Evolutionary conservation across 139 green algal genomes (phyloP).

Genomic region (Closterium sp.): DNA sequence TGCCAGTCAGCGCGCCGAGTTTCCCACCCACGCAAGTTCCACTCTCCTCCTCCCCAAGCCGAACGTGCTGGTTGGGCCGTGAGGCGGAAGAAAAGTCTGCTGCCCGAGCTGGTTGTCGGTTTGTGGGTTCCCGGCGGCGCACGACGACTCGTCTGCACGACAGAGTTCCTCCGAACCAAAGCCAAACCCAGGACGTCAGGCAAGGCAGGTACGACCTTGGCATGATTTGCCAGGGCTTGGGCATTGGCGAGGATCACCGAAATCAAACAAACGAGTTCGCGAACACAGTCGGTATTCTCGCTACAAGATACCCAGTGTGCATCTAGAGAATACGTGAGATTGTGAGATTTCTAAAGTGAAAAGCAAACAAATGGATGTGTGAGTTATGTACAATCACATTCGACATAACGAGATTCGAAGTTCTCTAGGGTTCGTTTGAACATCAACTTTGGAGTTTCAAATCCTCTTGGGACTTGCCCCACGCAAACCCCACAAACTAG

Average conservation of each 20-base stretch:
- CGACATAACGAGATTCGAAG: not conserved
- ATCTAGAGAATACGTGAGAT: not conserved
- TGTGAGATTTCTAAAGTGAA: not conserved
- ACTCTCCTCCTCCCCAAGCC: too few species aligned
- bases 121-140: not conserved
- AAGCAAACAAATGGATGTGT: too few species aligned
- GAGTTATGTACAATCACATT: not conserved
- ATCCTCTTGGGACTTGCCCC: not conserved
- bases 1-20: not conserved
- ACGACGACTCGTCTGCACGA: not conserved
- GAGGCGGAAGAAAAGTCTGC: not conserved
- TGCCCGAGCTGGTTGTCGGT: not conserved
- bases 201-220: too few species aligned
- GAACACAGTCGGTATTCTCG: not conserved
- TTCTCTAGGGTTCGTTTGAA: not conserved
- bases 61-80: not conserved
- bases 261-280: not conserved
- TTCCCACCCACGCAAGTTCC: not conserved
- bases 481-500: not conserved
- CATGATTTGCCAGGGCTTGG: not conserved
- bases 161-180: too few species aligned
- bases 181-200: too few species aligned
- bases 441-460: not conserved
- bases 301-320: not conserved
- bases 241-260: not conserved